Conservation (phyloP, 495 filamentous ascomycete genomes). For the Tetracladium setigerum region DNA sequence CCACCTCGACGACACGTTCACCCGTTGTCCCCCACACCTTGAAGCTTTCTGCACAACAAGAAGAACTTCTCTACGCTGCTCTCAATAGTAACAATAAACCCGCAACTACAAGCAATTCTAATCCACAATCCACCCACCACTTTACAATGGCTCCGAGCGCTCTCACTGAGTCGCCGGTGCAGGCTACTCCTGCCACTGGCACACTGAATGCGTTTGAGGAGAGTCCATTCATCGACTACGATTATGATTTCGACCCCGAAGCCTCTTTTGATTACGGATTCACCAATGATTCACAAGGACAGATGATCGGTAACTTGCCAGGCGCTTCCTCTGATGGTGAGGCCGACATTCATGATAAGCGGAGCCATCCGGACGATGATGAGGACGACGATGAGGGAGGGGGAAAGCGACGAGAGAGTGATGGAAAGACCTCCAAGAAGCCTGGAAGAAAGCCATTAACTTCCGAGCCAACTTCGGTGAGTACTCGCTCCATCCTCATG, state of each 20-base stretch:
- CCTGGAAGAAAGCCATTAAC: slow-evolving; percentile 94
- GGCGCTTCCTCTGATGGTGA: slow-evolving; percentile 46
- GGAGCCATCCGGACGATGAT: slow-evolving; percentile 63
- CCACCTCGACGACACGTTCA: neutral
- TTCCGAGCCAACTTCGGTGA: slow-evolving; percentile 90
- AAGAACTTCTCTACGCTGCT: slow-evolving; percentile 80
- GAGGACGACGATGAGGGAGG: slow-evolving; percentile 62
- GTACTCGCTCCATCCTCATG: slow-evolving; percentile 24
- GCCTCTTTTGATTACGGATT: slow-evolving; percentile 54
- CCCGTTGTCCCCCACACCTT: slow-evolving; percentile 7
- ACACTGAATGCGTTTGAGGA: slow-evolving; percentile 50
- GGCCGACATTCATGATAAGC: slow-evolving; percentile 71
- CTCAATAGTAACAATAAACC: slow-evolving; percentile 64
- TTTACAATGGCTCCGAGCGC: slow-evolving; percentile 39
- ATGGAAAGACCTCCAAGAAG: slow-evolving; percentile 77
- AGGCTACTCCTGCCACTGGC: slow-evolving; percentile 30
- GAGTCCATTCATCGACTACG: slow-evolving; percentile 78
- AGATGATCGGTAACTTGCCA: slow-evolving; percentile 74
- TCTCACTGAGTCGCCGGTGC: slow-evolving; percentile 46
- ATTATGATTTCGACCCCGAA: slow-evolving; percentile 62
- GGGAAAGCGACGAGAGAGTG: slow-evolving; percentile 73
- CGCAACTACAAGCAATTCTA: slow-evolving; percentile 6
- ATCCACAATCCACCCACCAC: slow-evolving; percentile 7
- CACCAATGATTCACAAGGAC: slow-evolving; percentile 41
- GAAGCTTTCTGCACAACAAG: slow-evolving; percentile 59